Evolutionary conservation across 1,139 yeast species (phyloP).

Genomic region (Kluyveromyces sp.): DNA sequence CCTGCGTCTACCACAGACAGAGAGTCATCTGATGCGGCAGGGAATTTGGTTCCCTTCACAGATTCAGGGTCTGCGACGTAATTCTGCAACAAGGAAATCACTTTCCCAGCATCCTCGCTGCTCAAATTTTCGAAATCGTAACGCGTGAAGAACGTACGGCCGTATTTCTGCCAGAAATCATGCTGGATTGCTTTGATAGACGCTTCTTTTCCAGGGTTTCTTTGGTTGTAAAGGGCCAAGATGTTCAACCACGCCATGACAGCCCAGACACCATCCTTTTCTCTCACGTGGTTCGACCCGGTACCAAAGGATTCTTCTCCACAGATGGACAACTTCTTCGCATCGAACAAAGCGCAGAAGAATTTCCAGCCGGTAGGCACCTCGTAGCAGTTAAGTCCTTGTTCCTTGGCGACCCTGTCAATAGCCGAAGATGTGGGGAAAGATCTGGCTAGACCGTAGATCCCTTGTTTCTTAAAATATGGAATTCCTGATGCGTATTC

Average conservation of each 20-base stretch:
- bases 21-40: conserved; percentile 34
- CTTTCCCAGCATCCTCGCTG: conserved; percentile 64
- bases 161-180: conserved; percentile 86
- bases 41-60: conserved; percentile 40
- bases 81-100: conserved; percentile 51
- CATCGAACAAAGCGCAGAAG: conserved; percentile 91
- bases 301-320: conserved; percentile 99
- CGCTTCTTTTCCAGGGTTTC: conserved; percentile 50
- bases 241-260: conserved; percentile 95
- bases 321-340: conserved; percentile 86
- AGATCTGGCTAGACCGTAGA: conserved; percentile 91
- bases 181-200: conserved; percentile 76
- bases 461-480: conserved; percentile 79
- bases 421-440: conserved; percentile 97
- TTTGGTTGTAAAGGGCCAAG: conserved; percentile 66
- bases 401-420: conserved; percentile 79
- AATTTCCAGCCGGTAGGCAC: conserved; percentile 99
- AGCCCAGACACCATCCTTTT: conserved; percentile 98
- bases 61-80: conserved; percentile 37
- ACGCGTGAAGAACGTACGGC: conserved; percentile 96
- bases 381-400: conserved; percentile 74
- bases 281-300: conserved; percentile 95
- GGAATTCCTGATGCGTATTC: conserved; percentile 86
- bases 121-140: conserved; percentile 87
- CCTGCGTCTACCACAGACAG: conserved; percentile 65